A percentile compares a stretch with the other conserved stretches of the same genome.
phyloP scores from a whole-genome alignment of 495 filamentous ascomycete species.

The Delitschia confertaspora region DNA sequence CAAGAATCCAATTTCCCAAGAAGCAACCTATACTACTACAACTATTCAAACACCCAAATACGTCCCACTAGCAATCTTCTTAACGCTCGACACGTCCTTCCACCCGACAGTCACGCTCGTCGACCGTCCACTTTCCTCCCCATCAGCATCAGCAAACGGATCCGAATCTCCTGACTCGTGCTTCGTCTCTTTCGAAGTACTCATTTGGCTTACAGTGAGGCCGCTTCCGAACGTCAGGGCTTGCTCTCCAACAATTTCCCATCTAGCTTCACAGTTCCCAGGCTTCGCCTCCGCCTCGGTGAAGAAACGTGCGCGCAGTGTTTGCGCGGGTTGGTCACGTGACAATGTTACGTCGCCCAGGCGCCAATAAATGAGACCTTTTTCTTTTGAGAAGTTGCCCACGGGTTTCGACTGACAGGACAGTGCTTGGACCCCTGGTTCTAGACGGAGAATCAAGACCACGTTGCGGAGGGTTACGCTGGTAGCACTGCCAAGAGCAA shows the following conservation, averaged over 20 bases:
- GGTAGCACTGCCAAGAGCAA: constrained; percentile 34
- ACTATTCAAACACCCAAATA: constrained; percentile 23
- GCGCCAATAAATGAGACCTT: constrained; percentile 80
- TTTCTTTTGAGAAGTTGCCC: constrained; percentile 77
- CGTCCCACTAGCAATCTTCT: constrained; percentile 62
- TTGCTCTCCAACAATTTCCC: constrained; percentile 57
- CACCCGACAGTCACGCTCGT: constrained; percentile 45
- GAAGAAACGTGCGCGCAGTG: constrained; percentile 72
- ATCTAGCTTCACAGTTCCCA: constrained; percentile 70
- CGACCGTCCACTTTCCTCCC: constrained; percentile 33
- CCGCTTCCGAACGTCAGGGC: constrained; percentile 46
- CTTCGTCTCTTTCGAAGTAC: constrained; percentile 37
- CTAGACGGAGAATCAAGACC: constrained; percentile 69
- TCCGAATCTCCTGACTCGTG: constrained; percentile 43
- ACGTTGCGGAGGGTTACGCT: constrained; percentile 69
- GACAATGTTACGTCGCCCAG: constrained; percentile 70
- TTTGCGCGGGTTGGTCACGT: constrained; percentile 42
- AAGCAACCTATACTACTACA: no score
- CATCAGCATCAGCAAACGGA: constrained; percentile 60
- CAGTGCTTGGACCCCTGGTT: constrained; percentile 49
- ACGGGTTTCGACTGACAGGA: constrained; percentile 63
- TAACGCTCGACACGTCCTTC: constrained; percentile 61
- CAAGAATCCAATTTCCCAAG: no score
- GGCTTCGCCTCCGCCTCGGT: constrained; percentile 67
- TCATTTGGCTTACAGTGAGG: constrained; percentile 49